Evolutionary conservation across 75 land plant species (phyloP).

Genomic region (Pinus taeda): DNA sequence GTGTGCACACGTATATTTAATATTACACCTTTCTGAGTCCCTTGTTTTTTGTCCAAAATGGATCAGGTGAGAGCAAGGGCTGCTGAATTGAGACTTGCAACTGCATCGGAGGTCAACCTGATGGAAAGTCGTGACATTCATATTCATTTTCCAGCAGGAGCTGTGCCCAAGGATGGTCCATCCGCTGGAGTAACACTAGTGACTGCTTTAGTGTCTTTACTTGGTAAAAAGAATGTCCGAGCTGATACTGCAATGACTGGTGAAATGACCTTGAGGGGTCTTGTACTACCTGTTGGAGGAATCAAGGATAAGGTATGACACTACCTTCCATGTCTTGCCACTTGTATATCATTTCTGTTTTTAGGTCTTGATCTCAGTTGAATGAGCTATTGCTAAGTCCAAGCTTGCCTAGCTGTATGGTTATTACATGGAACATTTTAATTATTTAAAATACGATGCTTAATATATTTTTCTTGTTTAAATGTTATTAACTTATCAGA

Average conservation of each 20-base stretch:
- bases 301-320: conserved; percentile 85
- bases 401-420: conserved; percentile 3
- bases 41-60: not conserved
- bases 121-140: conserved; percentile 86
- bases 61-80: conserved; percentile 85
- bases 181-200: conserved; percentile 96
- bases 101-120: conserved; percentile 51
- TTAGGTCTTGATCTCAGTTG: not conserved
- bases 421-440: not conserved
- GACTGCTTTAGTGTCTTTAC: conserved; percentile 87
- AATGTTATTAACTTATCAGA: conserved; percentile 26
- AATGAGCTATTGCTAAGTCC: not conserved
- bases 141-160: conserved; percentile 98
- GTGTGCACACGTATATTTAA: not conserved
- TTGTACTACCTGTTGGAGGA: conserved; percentile 95
- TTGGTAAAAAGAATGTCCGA: conserved; percentile 66
- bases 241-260: conserved; percentile 99
- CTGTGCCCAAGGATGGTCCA: conserved; percentile 98
- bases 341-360: not conserved
- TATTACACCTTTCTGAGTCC: not conserved
- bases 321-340: not conserved
- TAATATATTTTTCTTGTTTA: not conserved
- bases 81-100: conserved; percentile 68
- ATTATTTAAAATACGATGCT: not conserved
- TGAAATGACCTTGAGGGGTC: conserved; percentile 93